Evolutionary conservation across 2,329 filamentous ascomycete species (phyloP).

Genomic region (Neophaeococcomyces mojaviensis): DNA sequence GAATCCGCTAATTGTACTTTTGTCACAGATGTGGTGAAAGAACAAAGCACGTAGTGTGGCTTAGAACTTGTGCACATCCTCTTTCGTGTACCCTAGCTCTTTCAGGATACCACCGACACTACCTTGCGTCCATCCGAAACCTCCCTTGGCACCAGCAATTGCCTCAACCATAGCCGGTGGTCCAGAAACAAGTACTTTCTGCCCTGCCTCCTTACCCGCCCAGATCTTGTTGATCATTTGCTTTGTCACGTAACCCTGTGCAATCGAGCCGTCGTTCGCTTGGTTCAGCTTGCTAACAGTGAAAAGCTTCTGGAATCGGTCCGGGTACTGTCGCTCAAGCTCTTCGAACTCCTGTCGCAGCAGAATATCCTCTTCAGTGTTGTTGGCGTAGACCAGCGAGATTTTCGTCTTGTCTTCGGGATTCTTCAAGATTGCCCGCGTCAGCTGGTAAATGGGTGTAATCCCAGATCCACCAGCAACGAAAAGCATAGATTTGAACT

Average conservation of each 20-base stretch:
- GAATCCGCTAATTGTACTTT: too few relatives aligned
- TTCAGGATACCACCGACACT: conserved; percentile 44
- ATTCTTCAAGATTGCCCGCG: conserved; percentile 55
- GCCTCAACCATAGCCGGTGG: conserved; percentile 59
- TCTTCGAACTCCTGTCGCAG: conserved; percentile 49
- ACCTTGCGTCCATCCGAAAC: conserved; percentile 28
- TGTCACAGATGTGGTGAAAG: too few relatives aligned
- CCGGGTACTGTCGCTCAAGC: conserved; percentile 44
- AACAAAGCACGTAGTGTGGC: too few relatives aligned
- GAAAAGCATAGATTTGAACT: conserved; percentile 47
- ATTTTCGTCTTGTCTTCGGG: conserved; percentile 55
- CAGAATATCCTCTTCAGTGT: conserved; percentile 56
- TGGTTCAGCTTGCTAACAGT: conserved; percentile 43
- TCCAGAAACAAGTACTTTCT: conserved; percentile 62
- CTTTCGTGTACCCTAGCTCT: conserved; percentile 51
- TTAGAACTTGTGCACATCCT: conserved; percentile 54
- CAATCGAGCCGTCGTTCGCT: conserved; percentile 32
- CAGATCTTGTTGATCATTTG: conserved; percentile 48
- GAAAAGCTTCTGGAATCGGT: conserved; percentile 51
- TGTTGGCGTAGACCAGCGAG: conserved; percentile 60
- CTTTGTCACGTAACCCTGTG: conserved; percentile 52
- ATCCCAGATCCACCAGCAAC: conserved; percentile 67
- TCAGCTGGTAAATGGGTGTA: conserved; percentile 61
- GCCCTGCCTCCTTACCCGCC: conserved; percentile 25
- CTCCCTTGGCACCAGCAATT: conserved; percentile 41